Base-by-base conservation (phyloP, 768 basidiomycete species). In the Pisolithus albus region DNA sequence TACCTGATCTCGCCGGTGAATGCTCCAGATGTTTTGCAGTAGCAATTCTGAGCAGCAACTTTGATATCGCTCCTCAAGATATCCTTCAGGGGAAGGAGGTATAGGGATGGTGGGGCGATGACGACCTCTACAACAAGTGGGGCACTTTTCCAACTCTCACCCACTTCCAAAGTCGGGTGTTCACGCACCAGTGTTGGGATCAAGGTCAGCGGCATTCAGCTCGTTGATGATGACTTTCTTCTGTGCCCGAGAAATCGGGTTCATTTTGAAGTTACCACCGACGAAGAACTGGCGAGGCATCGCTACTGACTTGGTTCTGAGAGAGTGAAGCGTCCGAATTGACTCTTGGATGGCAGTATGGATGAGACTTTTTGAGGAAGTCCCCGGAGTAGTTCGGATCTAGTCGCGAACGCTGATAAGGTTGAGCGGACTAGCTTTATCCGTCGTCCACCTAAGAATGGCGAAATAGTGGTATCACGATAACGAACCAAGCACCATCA, bases 251-350 rank as follows among this genome's bases (percentile, higher is more conserved):
- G 83, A 79, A 52, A 75, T 74, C 26, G 88, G 88, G 75, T 97
- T 95, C 85, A 98, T 86, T 78, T 97, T 99, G 82, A 95, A 97
- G 80, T 98, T 97, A 28, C 93, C 91, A 56, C 95, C 95, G 61
- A 90, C 92, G 65, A 96, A 94, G 75, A 94, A 95, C 69, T 82
- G 75, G 64, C 92, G 90, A 55, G 84, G 53, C 88, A 88, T 87
- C 48, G 52, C 54, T 50, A 55, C 44, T 52, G 32, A 19, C 18
- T 46, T 51, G 15, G 30, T 0, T 43, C 19, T 45, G 43, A 15
- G 16, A 23, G 26, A 26, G 26, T 2, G 26, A 26, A 26, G 2
- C 26, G 26, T 26, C 26, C 26, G 26, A 26, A 26, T 23, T 23
- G 4, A 7, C 26, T 7, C 26, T 26, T 26, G 26, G 26, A 26